These are phyloP conservation scores for Achaetomium macrosporum DNA, from an alignment of 2,329 filamentous ascomycete genomes.

Conservation along the genomic window DNA sequence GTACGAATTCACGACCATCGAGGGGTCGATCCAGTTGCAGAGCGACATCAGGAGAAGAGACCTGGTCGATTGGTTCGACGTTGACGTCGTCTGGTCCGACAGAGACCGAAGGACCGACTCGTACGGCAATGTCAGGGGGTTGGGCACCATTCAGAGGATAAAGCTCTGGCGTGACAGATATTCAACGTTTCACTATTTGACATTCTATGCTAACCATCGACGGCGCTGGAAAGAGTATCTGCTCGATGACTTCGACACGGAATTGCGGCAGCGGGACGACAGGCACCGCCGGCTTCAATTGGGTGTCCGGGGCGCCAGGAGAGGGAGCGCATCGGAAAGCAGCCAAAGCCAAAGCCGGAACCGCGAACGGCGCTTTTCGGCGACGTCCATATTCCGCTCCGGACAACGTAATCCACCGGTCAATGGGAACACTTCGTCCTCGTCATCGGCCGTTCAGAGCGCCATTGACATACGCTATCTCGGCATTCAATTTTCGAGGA, in stretches of 20 bases:
- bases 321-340: constrained; percentile 36
- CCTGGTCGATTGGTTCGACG: constrained; percentile 46
- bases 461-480: constrained; percentile 42
- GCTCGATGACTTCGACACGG: constrained; percentile 42
- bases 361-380: constrained; percentile 37
- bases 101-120: constrained; percentile 42
- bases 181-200: constrained; percentile 42
- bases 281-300: constrained; percentile 41
- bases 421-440: constrained; percentile 16
- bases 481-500: constrained; percentile 44
- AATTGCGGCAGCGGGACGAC: constrained; percentile 42
- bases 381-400: constrained; percentile 39
- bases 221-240: constrained; percentile 44
- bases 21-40: constrained; percentile 44
- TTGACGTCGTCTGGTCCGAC: constrained; percentile 49
- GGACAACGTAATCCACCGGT: constrained; percentile 13
- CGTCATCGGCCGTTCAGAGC: constrained; percentile 19
- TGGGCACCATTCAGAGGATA: constrained; percentile 47
- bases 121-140: constrained; percentile 45
- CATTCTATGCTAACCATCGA: constrained; percentile 43
- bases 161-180: constrained; percentile 48
- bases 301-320: constrained; percentile 35
- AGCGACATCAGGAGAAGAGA: constrained; percentile 43
- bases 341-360: constrained; percentile 22
- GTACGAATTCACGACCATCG: constrained; percentile 47